Base-by-base conservation (phyloP, 2,329 filamentous ascomycete species). In the Fusarium globosum region DNA sequence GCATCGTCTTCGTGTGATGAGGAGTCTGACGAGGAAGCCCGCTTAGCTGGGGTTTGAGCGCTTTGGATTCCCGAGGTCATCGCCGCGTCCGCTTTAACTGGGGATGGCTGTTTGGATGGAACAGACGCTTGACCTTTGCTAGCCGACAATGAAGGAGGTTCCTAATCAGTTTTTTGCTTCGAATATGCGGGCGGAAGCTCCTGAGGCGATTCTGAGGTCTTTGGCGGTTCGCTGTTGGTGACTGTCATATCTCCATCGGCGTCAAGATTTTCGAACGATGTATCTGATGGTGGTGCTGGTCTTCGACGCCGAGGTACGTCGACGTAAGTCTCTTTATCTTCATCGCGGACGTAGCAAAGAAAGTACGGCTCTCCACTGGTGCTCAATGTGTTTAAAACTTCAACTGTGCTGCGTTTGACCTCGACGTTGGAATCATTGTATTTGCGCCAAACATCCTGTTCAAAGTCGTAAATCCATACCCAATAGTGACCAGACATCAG, bases 401-500 rank as follows among this genome's bases (percentile, higher is more conserved):
- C 89, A 21, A 86, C 86, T 13, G 88, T 86, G 76, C 93, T 88
- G 33, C 90, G 88, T 66, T 88, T 86, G 72, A 93, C 90, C 6
- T 89, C 91, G 30, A 99, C 95, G 21, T 88, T 88, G 61, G 92
- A 92, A 78, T 99, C 96, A 80, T 99, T 99, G 86, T 98, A 99
- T 79, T 94, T 94, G 65, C 95, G 92, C 95, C 96, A 99, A 26
- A 95, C 86, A 46, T 90, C 88, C 52, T 90, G 89, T 73, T 92
- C 89, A 81, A 97, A 97, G 83, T 98, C 96, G 79, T 91, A 93
- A 72, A 99, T 97, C 88, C 95, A 98, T 49, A 98, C 94, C 92
- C 94, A 98, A 83, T 98, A 99, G 82, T 99, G 96, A 1, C 96
- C 96, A 51, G 92, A 92, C 49, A 87, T 88, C 45, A 92, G 87